Evolutionary conservation across 1,284 basidiomycete genomes (phyloP).

Genomic region (Phylloporus sp.): DNA sequence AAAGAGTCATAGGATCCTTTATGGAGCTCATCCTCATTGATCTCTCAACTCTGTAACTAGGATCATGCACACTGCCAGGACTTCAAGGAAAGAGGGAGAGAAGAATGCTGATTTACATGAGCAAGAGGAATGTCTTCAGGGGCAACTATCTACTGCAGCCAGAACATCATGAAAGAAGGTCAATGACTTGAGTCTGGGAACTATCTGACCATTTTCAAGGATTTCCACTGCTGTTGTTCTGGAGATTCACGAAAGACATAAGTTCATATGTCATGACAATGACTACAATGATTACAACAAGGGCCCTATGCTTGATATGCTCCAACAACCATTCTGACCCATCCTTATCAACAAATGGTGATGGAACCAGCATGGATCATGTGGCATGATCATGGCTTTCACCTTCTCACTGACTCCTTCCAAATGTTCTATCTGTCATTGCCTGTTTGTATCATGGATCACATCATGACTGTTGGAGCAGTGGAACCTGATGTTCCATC

Average conservation of each 20-base stretch:
- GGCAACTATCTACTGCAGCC: neutral
- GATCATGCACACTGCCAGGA: neutral
- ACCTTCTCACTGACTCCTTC: neutral
- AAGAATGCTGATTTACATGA: no score
- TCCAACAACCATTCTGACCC: neutral
- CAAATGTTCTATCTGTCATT: constrained; percentile 5
- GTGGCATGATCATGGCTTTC: constrained; percentile 3
- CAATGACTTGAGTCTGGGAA: neutral
- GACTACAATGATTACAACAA: neutral
- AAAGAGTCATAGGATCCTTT: no score
- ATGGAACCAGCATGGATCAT: neutral
- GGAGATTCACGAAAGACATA: neutral
- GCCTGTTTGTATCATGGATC: neutral
- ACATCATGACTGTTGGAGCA: neutral
- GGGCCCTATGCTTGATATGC: neutral
- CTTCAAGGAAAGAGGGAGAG: neutral
- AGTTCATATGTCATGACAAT: neutral
- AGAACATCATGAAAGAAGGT: neutral
- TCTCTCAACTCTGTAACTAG: no score
- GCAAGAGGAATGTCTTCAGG: neutral
- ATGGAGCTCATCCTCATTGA: no score
- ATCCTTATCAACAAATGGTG: no score
- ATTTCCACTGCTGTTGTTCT: neutral
- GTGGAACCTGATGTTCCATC: neutral
- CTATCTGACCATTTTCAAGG: neutral